Conservation (phyloP, 2,329 filamentous ascomycete genomes). For the Didymella keratinophila region DNA sequence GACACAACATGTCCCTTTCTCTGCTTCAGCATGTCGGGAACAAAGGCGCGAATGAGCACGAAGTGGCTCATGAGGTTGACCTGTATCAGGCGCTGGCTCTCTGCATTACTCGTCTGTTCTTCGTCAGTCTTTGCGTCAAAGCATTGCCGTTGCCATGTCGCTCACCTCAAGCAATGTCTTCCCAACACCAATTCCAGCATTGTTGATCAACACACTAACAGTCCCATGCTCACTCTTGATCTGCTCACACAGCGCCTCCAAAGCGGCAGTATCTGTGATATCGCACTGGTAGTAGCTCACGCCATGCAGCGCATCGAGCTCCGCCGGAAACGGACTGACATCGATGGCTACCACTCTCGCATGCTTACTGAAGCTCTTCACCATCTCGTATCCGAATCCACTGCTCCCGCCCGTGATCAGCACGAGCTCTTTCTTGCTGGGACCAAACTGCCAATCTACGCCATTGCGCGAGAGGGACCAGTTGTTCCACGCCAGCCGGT, state of each 20-base stretch:
- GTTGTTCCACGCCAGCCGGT: conserved; percentile 45
- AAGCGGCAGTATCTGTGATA: conserved; percentile 27
- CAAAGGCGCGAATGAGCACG: conserved; percentile 39
- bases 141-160: neutral
- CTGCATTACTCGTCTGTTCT: conserved; percentile 34
- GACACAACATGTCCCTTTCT: conserved; percentile 43
- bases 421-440: conserved; percentile 35
- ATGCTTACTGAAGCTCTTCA: conserved; percentile 32
- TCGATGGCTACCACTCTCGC: conserved; percentile 39
- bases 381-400: conserved; percentile 44
- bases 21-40: conserved; percentile 41
- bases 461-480: conserved; percentile 42
- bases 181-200: conserved; percentile 38
- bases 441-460: conserved; percentile 31
- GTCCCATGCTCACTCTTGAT: conserved; percentile 34
- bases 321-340: conserved; percentile 31
- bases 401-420: conserved; percentile 42
- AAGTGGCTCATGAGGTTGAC: conserved; percentile 44
- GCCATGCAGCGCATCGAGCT: conserved; percentile 31
- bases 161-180: conserved; percentile 34
- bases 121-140: neutral
- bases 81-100: conserved; percentile 38
- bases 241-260: conserved; percentile 30
- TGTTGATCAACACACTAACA: conserved; percentile 44
- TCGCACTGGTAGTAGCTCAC: conserved; percentile 42